These are phyloP conservation scores for Macroventuria anomochaeta DNA, from an alignment of 2,329 filamentous ascomycete species.

Conservation along the genomic window DNA sequence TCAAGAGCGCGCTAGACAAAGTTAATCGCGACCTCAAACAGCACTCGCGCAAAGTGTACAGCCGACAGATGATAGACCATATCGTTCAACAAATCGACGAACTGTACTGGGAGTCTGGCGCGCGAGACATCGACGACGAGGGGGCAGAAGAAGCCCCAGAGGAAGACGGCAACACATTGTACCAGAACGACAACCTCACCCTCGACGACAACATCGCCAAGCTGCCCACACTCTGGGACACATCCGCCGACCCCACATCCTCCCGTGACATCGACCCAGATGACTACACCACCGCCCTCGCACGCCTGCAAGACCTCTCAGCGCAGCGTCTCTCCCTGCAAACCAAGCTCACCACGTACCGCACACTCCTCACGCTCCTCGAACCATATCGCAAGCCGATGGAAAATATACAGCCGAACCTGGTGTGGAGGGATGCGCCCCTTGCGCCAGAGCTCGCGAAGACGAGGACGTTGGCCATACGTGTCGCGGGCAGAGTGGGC, in stretches of 20 bases:
- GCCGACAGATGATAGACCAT: constrained; percentile 71
- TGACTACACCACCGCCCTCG: constrained; percentile 49
- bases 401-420: constrained; percentile 65
- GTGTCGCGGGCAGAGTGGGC: constrained; percentile 46
- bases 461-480: constrained; percentile 64
- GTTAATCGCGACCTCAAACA: constrained; percentile 70
- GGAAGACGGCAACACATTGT: constrained; percentile 48
- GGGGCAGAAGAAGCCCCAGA: constrained; percentile 31
- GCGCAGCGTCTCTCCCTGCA: constrained; percentile 58
- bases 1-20: constrained; percentile 61
- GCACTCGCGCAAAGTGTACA: constrained; percentile 70
- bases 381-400: constrained; percentile 59
- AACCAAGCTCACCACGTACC: constrained; percentile 56
- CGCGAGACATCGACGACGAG: constrained; percentile 37
- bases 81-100: constrained; percentile 75
- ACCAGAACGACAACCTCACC: constrained; percentile 41
- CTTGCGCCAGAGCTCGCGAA: constrained; percentile 70
- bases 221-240: constrained; percentile 40
- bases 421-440: constrained; percentile 69
- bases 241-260: constrained; percentile 24
- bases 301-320: constrained; percentile 57
- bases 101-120: constrained; percentile 63
- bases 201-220: constrained; percentile 44
- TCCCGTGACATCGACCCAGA: constrained; percentile 32
- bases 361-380: constrained; percentile 58